Evolutionary conservation across 768 basidiomycete species (phyloP), one percentile per base, ranked within the genome.

Genomic region (Hygrocybe coccinea): DNA sequence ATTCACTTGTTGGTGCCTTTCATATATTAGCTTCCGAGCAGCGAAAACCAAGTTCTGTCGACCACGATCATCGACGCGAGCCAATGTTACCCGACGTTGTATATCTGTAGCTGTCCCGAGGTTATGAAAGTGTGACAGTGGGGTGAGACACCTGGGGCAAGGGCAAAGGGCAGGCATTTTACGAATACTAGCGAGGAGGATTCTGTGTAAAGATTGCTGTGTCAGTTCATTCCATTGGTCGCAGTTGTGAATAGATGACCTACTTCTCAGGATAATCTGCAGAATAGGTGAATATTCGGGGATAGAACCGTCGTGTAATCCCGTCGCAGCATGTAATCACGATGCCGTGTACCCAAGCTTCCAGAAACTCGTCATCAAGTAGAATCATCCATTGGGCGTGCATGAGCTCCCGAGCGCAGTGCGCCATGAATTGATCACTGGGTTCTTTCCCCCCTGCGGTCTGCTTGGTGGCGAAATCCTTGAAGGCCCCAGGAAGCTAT

Each of bases 181-280:
- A 5, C 53, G 58, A 22, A 65, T 54, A 45, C 50, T 56, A 2
- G 59, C 60, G 48, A 69, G 44, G 1, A 71, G 55, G 19, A 65
- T 60, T 45, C 69, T 39, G 57, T 8, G 33, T 43, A 21, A 52
- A 39, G n/a, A 52, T 58, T n/a, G 34, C 51, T 15, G 56, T 36
- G 24, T 52, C 52, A 41, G 4, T 24, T 35, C 10, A 45, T 19
- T 29, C 57, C 22, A 25, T 11, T 57, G 29, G 1, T 29, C 29
- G 29, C 29, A 8, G 29, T 29, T 29, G 29, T 29, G 29, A 37
- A 45, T 48, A 38, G 39, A 7, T 49, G 24, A 35, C 62, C 38
- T 57, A 73, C 71, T 71, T 72, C 53, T 74, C 68, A 8, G 69
- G 68, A 59, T 73, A 73, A 50, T 74, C 73, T 0, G 70, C 71